A percentile compares a stretch with the other conserved stretches of the same genome.
These are phyloP conservation scores for Septoria linicola DNA, from an alignment of 2,329 filamentous ascomycete genomes.

Conservation along the genomic window DNA sequence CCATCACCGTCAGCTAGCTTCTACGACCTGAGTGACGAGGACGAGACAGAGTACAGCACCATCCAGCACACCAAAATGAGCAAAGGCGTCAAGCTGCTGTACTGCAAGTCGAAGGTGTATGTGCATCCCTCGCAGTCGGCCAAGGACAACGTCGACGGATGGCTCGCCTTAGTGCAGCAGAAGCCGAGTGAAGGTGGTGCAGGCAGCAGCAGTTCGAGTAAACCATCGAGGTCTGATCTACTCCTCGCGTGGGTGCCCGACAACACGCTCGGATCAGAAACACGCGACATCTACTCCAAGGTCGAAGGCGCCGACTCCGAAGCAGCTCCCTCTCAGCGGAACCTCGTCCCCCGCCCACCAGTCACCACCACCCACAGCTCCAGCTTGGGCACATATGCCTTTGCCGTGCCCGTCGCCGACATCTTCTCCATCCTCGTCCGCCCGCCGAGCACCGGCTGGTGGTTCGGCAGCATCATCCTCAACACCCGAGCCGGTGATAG, in stretches of 20 bases:
- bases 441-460: conserved; percentile 93
- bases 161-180: conserved; percentile 89
- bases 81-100: conserved; percentile 87
- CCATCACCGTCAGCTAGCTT: conserved; percentile 82
- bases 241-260: conserved; percentile 94
- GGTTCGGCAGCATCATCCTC: conserved; percentile 94
- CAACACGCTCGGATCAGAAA: conserved; percentile 72
- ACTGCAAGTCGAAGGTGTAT: conserved; percentile 98
- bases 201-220: conserved; percentile 15
- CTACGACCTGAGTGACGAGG: conserved; percentile 95
- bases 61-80: conserved; percentile 68
- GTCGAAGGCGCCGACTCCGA: conserved; percentile 83
- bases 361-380: conserved; percentile 74
- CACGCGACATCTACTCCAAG: conserved; percentile 81
- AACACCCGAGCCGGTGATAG: conserved; percentile 88
- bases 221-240: conserved; percentile 64
- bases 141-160: conserved; percentile 94
- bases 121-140: conserved; percentile 89
- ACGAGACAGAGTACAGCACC: conserved; percentile 92
- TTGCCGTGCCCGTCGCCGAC: conserved; percentile 84
- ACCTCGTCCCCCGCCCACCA: conserved; percentile 87
- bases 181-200: conserved; percentile 53
- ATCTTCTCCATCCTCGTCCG: conserved; percentile 89
- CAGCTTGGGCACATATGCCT: conserved; percentile 77
- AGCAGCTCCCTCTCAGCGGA: conserved; percentile 78